Evolutionary conservation across 2,329 filamentous ascomycete species (phyloP), one percentile per base, ranked within the genome.

Genomic region (Trichoderma sp.): DNA sequence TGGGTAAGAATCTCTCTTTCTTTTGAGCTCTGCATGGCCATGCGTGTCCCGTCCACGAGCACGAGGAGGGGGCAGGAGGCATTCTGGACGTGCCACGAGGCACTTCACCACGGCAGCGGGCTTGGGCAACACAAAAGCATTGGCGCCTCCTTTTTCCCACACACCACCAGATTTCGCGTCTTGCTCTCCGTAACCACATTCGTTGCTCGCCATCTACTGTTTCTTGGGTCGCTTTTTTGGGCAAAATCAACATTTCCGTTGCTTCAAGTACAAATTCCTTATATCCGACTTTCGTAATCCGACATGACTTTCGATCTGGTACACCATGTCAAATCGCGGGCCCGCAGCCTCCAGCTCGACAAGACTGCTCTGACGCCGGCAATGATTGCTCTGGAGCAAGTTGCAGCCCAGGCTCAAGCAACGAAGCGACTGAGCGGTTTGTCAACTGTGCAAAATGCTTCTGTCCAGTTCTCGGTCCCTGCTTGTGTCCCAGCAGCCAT

Each of bases 341-440:
- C 83, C 71, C 83, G 82, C 74, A 88, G 85, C 76, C 79, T 86
- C 53, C 85, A 88, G 73, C 79, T 87, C 67, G 84, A 87, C 72
- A 81, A 79, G 71, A 73, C 73, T 5, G 68, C 74, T 3, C 39
- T 74, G 12, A 71, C 70, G 23, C 73, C 67, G 58, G 73, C 73
- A 32, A 74, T 70, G 66, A 57, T 68, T 72, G 70, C 74, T 39
- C 15, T 69, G 47, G 73, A 75, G 61, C 71, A 67, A 13, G 70
- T 68, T 6, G 62, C 71, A 57, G 71, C 75, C 6, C 69, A 73
- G 36, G 71, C 74, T 6, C 71, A 73, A 26, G 64, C 75, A 47
- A 73, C 74, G 32, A 80, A 78, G 72, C 80, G 83, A 73, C 81
- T 82, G 57, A 79, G 77, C 75, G 81, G 78, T 74, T 74, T 78